These are phyloP conservation scores for Aspergillus pseudoterreus DNA, from an alignment of 2,329 filamentous ascomycete species.

Conservation along the genomic window DNA sequence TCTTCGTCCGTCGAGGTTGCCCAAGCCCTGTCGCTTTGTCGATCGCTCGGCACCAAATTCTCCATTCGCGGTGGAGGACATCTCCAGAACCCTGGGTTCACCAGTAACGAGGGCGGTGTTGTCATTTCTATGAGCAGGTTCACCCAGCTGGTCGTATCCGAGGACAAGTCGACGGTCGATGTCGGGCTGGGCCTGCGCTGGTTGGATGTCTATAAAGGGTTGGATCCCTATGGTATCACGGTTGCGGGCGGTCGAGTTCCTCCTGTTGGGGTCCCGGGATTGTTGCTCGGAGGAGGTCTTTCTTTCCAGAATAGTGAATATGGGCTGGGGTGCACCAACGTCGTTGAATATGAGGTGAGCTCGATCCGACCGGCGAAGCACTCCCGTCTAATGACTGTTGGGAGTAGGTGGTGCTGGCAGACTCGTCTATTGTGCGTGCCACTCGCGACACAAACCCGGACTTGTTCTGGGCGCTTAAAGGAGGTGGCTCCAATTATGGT, in stretches of 20 bases:
- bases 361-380: neutral
- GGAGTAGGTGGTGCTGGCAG: slow-evolving; percentile 14
- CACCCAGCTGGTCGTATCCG: slow-evolving; percentile 31
- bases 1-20: neutral
- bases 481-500: slow-evolving; percentile 27
- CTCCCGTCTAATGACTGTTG: neutral
- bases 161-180: slow-evolving; percentile 33
- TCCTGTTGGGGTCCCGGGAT: slow-evolving; percentile 44
- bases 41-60: slow-evolving; percentile 12
- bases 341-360: slow-evolving; percentile 16
- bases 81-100: slow-evolving; percentile 17
- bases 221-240: slow-evolving; percentile 40
- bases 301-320: slow-evolving; percentile 15
- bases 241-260: slow-evolving; percentile 45
- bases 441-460: slow-evolving; percentile 18
- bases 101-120: slow-evolving; percentile 34
- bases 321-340: slow-evolving; percentile 11
- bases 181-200: slow-evolving; percentile 48
- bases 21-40: neutral
- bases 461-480: slow-evolving; percentile 31
- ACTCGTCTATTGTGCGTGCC: slow-evolving; percentile 13
- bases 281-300: slow-evolving; percentile 39
- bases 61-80: slow-evolving; percentile 17
- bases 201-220: slow-evolving; percentile 39
- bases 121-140: slow-evolving; percentile 48